These are phyloP conservation scores for Ascomycota sp. DNA, from an alignment of 2,329 filamentous ascomycete genomes.

Conservation along the genomic window DNA sequence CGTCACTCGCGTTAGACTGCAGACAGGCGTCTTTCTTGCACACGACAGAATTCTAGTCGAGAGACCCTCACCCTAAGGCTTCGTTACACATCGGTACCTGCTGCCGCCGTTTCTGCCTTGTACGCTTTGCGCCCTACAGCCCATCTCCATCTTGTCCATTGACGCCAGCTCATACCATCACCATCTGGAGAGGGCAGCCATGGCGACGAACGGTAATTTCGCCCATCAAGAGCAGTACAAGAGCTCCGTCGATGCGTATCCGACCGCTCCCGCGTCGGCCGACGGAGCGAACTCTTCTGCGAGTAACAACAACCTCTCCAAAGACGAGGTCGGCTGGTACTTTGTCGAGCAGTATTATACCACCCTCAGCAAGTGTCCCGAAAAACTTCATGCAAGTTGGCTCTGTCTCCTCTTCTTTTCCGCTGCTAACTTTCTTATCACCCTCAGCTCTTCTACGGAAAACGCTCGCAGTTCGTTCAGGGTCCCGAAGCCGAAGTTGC, in stretches of 20 bases:
- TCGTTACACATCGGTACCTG: too few species aligned
- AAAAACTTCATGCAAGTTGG: constrained; percentile 60
- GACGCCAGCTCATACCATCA: not conserved
- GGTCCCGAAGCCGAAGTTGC: constrained; percentile 80
- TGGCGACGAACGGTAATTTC: constrained; percentile 38
- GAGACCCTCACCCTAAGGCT: too few species aligned
- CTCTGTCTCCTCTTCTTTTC: not conserved
- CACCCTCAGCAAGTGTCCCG: constrained; percentile 80
- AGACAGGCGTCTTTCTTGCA: too few species aligned
- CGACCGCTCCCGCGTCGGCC: constrained; percentile 13
- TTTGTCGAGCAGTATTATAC: constrained; percentile 99
- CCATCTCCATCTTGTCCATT: too few species aligned
- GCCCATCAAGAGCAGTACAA: constrained; percentile 23
- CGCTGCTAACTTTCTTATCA: not conserved
- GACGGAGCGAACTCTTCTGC: constrained; percentile 13
- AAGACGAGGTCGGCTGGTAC: constrained; percentile 97
- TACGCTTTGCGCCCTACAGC: too few species aligned
- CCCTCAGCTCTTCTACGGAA: constrained; percentile 72
- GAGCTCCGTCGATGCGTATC: constrained; percentile 16
- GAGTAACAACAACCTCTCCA: constrained; percentile 33
- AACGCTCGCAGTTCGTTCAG: constrained; percentile 85
- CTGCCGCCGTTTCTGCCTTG: too few species aligned
- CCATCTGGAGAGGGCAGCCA: constrained; percentile 10
- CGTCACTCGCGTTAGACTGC: too few species aligned
- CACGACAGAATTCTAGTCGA: too few species aligned